Base-by-base conservation (phyloP, 164 flowering plant species). In the Vitis labrusca region DNA sequence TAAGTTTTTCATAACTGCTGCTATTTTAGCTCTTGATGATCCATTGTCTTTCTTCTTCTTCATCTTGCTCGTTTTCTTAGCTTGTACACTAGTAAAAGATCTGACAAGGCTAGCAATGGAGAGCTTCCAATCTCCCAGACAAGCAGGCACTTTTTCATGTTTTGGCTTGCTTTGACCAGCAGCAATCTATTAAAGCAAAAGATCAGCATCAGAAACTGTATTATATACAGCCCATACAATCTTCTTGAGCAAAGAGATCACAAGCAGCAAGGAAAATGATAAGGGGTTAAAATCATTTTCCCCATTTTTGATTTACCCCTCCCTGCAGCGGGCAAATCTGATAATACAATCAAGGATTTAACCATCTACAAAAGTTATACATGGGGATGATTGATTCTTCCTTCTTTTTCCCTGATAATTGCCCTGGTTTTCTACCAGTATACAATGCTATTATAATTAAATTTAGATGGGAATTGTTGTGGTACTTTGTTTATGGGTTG, bases 81-180 rank as follows among this genome's bases (percentile, higher is more conserved):
- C 54, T 17, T 65, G 59, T 19, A 23, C 15, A 5, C 72, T 69
- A 50, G 44, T 52, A 51, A 76, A 73, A 19, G 72, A 65, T 70
- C 60, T 72, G 13, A 76, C 27, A 51, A 79, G 75, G 9, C 65
- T 71, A 47, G 85, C 83, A 72, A 82, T 51, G 47, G 75, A 17
- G n/a, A 73, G 13, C 61, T 63, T 77, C 79, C 71, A 77, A 27
- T 76, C 74, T 37, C 82, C 66, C 2, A 78, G 29, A 77, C 85
- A 75, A 55, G 77, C 55, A 10, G 78, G 72, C 56, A 61, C 12
- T 51, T 72, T 76, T 50, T 68, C 19, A 30, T 50, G 0, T 68
- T 67, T 78, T 56, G 67, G 63, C 75, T 68, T 76, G 51, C 71
- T 63, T 27, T 19, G 57, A 13, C 50, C 77, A 67, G 74, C 49